A percentile compares a stretch with the other conserved stretches of the same genome.
Evolutionary conservation across 2,329 filamentous ascomycete species (phyloP).

Genomic region (Amauroascus niger): DNA sequence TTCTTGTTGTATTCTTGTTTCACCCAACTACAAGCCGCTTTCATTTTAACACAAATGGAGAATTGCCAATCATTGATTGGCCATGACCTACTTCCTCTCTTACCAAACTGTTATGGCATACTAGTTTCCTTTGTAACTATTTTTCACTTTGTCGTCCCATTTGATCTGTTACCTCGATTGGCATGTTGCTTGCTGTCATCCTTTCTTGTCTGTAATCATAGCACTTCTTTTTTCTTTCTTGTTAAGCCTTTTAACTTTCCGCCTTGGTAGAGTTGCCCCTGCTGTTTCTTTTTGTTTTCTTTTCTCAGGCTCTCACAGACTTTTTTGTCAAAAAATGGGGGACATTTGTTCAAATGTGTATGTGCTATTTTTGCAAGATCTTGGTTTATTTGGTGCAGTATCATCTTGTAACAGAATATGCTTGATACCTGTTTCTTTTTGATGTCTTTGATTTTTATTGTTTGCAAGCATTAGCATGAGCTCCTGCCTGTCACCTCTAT

Average conservation of each 20-base stretch:
- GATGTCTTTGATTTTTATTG: too few relatives aligned
- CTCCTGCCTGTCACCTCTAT: too few relatives aligned
- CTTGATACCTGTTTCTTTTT: not conserved
- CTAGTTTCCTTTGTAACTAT: not conserved
- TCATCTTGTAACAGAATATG: not conserved
- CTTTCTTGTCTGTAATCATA: conserved; percentile 3
- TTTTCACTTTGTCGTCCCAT: not conserved
- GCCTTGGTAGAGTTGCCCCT: not conserved
- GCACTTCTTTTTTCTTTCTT: not conserved
- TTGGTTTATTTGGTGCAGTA: not conserved
- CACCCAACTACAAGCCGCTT: not conserved
- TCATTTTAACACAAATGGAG: not conserved
- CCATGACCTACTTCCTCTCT: not conserved
- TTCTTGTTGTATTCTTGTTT: not conserved
- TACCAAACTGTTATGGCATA: not conserved
- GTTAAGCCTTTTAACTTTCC: not conserved
- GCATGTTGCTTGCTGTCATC: not conserved
- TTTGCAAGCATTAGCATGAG: too few relatives aligned
- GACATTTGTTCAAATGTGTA: not conserved
- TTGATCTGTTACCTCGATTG: not conserved
- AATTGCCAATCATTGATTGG: not conserved
- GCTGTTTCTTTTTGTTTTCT: not conserved
- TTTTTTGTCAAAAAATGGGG: not conserved
- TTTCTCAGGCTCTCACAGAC: not conserved
- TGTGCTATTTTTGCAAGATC: not conserved